Evolutionary conservation across 257 asterid genomes (phyloP), one percentile per base, ranked within the genome.

Genomic region (Jasminum sambac): DNA sequence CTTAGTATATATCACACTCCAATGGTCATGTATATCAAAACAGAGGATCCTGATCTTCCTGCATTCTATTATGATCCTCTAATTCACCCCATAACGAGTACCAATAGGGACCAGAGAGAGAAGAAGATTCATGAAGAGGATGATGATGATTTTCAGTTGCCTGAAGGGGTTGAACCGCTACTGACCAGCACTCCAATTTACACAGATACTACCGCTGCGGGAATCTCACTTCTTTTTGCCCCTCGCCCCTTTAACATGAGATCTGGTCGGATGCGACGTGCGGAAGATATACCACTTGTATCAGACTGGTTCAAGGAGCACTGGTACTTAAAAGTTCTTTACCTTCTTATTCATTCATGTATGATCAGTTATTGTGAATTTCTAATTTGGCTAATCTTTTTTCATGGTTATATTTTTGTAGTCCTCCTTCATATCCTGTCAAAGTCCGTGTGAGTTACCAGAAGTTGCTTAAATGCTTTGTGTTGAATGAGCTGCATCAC

Each of bases 291-390:
- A 77, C 99, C 99, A 44, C 97, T 95, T 30, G 99, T 95, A 34
- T 91, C 99, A 39, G 99, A 95, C 84, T 95, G 99, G 99, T 95
- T 68, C 69, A 95, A 95, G 90, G 99, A 95, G 73, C 99, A 95
- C 85, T 95, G 98, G 98, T 93, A 79, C 65, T 87, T 12, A 48
- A 48, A 40, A 44, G 64, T 64, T 72, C 67, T 68, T 67, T 39
- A 13, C 64, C 24, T 76, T 43, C 11, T 41, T 23, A 25, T 25
- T n/a, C 34, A 16, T 37, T n/a, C 34, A 16, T 37, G 3, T 57
- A 24, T 8, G 59, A 41, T 23, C 46, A n/a, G 11, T 52, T 61
- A 60, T 46, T 5, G 2, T 67, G 44, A n/a, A 43, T 37, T 19
- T 42, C 66, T 19, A 58, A 37, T n/a, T 52, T 11, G 14, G 55